Conservation (phyloP, 352 stramenopile species). For the Elongisporangium prolatum region DNA sequence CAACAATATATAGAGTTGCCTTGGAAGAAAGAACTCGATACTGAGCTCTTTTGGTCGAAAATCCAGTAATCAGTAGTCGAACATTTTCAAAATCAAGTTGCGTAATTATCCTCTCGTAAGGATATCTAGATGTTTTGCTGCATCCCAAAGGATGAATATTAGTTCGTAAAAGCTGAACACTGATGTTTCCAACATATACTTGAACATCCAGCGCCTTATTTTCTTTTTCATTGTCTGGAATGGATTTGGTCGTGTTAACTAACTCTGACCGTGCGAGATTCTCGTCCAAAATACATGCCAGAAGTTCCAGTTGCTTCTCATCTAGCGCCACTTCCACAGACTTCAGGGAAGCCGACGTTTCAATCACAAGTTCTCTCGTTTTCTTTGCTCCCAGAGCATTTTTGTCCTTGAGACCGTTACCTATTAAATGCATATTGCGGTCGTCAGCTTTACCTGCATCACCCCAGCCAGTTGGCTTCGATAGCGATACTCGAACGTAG, state of each 20-base stretch:
- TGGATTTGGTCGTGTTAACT: background rate
- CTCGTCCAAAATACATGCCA: slow-evolving; percentile 55
- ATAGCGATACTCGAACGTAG: slow-evolving; percentile 28
- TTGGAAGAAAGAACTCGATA: slow-evolving; percentile 32
- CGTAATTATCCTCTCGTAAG: slow-evolving; percentile 19
- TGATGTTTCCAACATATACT: slow-evolving; percentile 39
- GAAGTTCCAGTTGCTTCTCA: slow-evolving; percentile 55
- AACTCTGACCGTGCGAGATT: slow-evolving; percentile 39
- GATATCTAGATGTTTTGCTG: background rate
- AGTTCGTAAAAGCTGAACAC: background rate
- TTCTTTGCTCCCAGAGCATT: background rate
- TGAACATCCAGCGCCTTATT: slow-evolving; percentile 35
- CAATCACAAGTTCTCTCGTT: background rate
- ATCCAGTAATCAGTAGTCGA: slow-evolving; percentile 30
- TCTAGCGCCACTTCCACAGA: slow-evolving; percentile 39
- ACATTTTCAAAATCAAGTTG: slow-evolving; percentile 37
- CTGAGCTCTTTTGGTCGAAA: slow-evolving; percentile 49
- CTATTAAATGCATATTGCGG: background rate
- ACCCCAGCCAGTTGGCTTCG: slow-evolving; percentile 31
- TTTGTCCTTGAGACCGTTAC: background rate
- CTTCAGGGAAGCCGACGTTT: slow-evolving; percentile 3
- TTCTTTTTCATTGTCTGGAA: slow-evolving; percentile 26
- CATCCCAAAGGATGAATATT: background rate
- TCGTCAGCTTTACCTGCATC: background rate
- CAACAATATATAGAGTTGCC: slow-evolving; percentile 44